Evolutionary conservation across 164 flowering plant species (phyloP), one percentile per base, ranked within the genome.

Genomic region (Cinnamomum chago): DNA sequence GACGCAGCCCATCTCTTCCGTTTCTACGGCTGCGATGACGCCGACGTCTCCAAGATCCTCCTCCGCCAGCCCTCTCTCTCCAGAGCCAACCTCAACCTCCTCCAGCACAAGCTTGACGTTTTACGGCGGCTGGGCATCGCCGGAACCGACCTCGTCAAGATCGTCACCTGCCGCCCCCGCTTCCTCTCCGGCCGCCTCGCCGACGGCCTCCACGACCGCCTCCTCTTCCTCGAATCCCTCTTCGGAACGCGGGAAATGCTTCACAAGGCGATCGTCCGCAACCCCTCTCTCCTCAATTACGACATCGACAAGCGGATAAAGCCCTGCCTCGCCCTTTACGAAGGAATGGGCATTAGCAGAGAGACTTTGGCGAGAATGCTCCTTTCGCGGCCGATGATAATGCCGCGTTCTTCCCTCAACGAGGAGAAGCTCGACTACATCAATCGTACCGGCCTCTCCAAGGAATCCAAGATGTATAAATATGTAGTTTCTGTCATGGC

Each of bases 91-190:
- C 65, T 50, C 13, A 15, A 24, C 2, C 25, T 50, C 12, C 89
- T 91, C 65, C 80, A 83, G 1, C 68, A 78, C 62, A 89, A 85
- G 70, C 83, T 89, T 35, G 58, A 47, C 14, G 2, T 80, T 5
- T 84, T 91, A 1, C 40, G 67, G 13, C 69, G 64, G 2, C 50
- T 91, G 71, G 93, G 93, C 55, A n/a, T 91, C 1, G 30, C 65
- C 1, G 74, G 87, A 1, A 74, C 86, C 1, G 90, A 87, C 72
- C 84, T 91, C 47, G 88, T 87, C 65, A 87, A 81, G 80, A 84
- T 89, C n/a, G 76, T 88, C 13, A 79, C 86, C 51, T 84, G 90
- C 64, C 90, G 93, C 24, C 93, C 93, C 2, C 77, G 92, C n/a
- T 84, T 89, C 55, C 82, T 91, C 17, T 62, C 77, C 55, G 62